Percentiles rank a stretch among this genome's conserved stretches.
Evolutionary conservation across 208 protist genomes (phyloP).

Genomic region (Acanthamoeba castellanii): DNA sequence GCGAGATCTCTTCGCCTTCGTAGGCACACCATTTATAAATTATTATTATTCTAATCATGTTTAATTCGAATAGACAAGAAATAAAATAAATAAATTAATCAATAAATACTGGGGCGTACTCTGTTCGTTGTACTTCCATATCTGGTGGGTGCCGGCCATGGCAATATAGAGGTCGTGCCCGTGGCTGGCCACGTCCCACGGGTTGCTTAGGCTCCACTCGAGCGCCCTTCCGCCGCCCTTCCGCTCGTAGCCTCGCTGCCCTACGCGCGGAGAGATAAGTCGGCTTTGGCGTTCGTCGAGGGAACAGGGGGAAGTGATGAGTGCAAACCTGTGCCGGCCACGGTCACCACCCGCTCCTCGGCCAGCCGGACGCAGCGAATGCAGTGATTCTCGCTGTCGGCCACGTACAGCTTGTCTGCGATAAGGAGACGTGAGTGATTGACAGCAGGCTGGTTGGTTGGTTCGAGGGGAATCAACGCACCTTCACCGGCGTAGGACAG

Average conservation of each 20-base stretch:
- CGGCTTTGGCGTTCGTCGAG: background rate
- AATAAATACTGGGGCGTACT: background rate
- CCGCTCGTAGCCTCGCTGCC: background rate
- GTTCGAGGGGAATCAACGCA: background rate
- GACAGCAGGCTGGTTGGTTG: background rate
- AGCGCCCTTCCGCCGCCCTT: background rate
- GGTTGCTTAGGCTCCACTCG: slow-evolving; percentile 1
- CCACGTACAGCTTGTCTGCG: background rate
- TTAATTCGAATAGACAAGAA: no score
- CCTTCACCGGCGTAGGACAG: background rate
- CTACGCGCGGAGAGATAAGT: background rate
- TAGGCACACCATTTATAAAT: no score
- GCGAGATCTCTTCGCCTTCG: background rate
- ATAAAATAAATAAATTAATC: background rate
- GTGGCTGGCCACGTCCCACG: background rate
- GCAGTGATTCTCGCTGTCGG: background rate
- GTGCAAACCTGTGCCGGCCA: background rate
- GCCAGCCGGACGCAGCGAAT: background rate
- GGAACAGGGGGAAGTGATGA: background rate
- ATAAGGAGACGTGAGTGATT: background rate
- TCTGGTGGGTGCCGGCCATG: slow-evolving; percentile 12
- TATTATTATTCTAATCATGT: no score
- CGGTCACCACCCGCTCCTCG: background rate
- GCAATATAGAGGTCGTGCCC: slow-evolving; percentile 1
- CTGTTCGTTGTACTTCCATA: background rate